Evolutionary conservation across 2,329 filamentous ascomycete species (phyloP).

Genomic region (Coniochaeta sp.): DNA sequence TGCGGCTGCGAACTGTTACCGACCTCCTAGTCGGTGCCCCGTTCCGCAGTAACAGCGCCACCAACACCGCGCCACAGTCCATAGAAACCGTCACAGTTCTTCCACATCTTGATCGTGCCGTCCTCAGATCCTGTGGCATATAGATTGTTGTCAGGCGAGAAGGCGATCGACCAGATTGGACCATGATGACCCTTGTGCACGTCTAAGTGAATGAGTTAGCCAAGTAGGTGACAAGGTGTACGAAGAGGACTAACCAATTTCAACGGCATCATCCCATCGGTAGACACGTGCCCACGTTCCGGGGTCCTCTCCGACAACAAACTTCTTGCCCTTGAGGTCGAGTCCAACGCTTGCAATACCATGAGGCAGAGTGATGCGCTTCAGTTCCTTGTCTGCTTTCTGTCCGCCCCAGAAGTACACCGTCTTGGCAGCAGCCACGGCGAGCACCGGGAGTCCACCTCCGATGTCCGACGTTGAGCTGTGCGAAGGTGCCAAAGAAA

Average conservation of each 20-base stretch:
- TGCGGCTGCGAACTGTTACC: slow-evolving; percentile 7
- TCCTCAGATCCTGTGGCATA: slow-evolving; percentile 97
- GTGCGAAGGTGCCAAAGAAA: slow-evolving; percentile 52
- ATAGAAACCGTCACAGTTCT: slow-evolving; percentile 59
- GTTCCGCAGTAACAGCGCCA: slow-evolving; percentile 24
- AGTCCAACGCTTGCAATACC: slow-evolving; percentile 88
- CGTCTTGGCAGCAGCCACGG: slow-evolving; percentile 88
- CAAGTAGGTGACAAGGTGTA: background rate
- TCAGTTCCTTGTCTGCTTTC: slow-evolving; percentile 63
- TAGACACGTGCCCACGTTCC: slow-evolving; percentile 98
- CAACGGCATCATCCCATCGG: slow-evolving; percentile 74
- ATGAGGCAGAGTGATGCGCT: slow-evolving; percentile 71
- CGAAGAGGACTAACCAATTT: slow-evolving; percentile 53
- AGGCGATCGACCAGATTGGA: slow-evolving; percentile 92
- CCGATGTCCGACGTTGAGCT: slow-evolving; percentile 56
- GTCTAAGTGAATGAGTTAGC: slow-evolving; percentile 39
- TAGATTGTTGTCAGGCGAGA: slow-evolving; percentile 90
- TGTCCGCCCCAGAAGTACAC: slow-evolving; percentile 85
- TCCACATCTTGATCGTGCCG: slow-evolving; percentile 91
- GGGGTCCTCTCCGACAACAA: slow-evolving; percentile 83
- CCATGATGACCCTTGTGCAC: slow-evolving; percentile 96
- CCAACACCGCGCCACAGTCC: slow-evolving; percentile 55
- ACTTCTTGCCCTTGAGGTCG: slow-evolving; percentile 70
- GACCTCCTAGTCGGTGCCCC: slow-evolving; percentile 28
- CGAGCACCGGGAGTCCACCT: slow-evolving; percentile 64